Percentiles rank a stretch among this genome's conserved stretches.
Evolutionary conservation across 148 eudicot genomes (phyloP).

Genomic region (Cornus suecica): DNA sequence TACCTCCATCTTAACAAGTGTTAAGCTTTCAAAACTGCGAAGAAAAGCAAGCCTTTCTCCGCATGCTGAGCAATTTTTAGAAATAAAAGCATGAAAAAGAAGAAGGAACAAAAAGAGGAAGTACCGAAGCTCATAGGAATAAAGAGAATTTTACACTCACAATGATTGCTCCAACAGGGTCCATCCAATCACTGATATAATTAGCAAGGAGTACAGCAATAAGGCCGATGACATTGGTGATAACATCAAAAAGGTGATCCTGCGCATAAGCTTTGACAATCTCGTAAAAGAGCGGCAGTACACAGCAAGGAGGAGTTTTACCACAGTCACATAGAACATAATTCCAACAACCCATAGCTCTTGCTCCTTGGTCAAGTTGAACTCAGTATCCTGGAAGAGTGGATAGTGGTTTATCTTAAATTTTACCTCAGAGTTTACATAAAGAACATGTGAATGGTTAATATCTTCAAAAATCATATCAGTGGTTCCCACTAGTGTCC

Average conservation of each 20-base stretch:
- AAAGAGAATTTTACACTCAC: slow-evolving; percentile 39
- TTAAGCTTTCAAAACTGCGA: not conserved
- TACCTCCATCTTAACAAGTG: not conserved
- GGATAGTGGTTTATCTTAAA: not conserved
- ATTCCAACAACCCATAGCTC: slow-evolving; percentile 84
- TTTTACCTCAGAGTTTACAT: not conserved
- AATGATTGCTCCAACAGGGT: slow-evolving; percentile 94
- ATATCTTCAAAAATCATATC: not conserved
- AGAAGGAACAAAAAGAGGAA: not conserved
- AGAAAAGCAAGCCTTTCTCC: not conserved
- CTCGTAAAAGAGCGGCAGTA: slow-evolving; percentile 91
- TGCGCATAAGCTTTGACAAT: slow-evolving; percentile 97
- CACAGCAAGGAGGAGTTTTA: slow-evolving; percentile 65
- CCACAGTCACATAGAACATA: slow-evolving; percentile 82
- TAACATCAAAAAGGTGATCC: slow-evolving; percentile 97
- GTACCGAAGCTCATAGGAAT: not conserved
- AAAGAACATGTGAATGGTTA: not conserved
- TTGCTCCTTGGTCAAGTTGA: slow-evolving; percentile 54
- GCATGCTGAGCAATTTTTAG: not conserved
- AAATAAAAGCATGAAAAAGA: not conserved
- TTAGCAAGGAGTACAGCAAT: slow-evolving; percentile 86
- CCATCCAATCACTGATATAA: slow-evolving; percentile 73
- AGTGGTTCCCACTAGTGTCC: not conserved
- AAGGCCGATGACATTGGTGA: slow-evolving; percentile 85
- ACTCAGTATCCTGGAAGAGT: slow-evolving; percentile 39